phyloP scores from a whole-genome alignment of 805 yeast genomes.

The Saccharomycopsis sp. region DNA sequence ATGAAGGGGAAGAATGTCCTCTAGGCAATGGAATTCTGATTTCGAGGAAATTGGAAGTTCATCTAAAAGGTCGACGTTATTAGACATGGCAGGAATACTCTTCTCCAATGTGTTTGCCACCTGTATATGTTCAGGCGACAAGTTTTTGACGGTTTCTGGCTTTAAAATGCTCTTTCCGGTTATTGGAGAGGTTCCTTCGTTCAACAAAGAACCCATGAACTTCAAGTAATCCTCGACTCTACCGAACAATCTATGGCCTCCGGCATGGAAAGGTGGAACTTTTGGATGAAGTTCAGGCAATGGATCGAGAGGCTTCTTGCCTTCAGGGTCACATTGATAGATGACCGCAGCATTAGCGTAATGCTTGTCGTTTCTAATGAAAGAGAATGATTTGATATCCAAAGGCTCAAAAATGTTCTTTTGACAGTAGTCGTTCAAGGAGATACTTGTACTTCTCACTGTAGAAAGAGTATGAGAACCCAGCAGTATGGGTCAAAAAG shows the following conservation, averaged over 20 bases:
- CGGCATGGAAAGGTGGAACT: constrained; percentile 29
- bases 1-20: constrained; percentile 32
- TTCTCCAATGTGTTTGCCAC: constrained; percentile 19
- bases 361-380: constrained; percentile 22
- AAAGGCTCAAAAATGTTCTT: constrained; percentile 28
- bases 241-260: constrained; percentile 39
- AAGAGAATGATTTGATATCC: constrained; percentile 25
- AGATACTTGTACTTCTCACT: constrained; percentile 22
- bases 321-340: constrained; percentile 23
- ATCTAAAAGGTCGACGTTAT: constrained; percentile 22
- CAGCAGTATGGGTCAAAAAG: constrained; percentile 34
- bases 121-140: constrained; percentile 27
- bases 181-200: constrained; percentile 32
- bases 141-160: constrained; percentile 29
- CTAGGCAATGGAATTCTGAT: constrained; percentile 26
- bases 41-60: constrained; percentile 23
- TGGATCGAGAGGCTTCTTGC: constrained; percentile 18
- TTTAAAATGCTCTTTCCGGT: constrained; percentile 30
- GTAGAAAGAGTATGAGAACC: constrained; percentile 31
- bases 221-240: constrained; percentile 34
- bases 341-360: constrained; percentile 22
- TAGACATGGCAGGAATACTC: constrained; percentile 19
- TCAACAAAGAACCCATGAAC: constrained; percentile 34
- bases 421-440: constrained; percentile 25
- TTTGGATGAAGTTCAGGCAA: constrained; percentile 21